Conservation (phyloP, 805 yeast genomes). For the Geotrichum ghanense region DNA sequence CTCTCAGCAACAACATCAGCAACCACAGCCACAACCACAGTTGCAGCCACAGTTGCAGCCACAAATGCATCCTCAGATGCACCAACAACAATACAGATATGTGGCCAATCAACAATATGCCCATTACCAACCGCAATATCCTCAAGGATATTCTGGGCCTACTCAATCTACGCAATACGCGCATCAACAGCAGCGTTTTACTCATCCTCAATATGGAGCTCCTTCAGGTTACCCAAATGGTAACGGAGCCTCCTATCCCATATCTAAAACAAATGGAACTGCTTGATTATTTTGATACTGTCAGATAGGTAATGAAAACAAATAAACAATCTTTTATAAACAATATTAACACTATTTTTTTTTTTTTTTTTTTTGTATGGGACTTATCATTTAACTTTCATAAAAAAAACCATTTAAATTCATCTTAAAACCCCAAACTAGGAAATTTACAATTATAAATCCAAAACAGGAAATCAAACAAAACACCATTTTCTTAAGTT, state of each 20-base stretch:
- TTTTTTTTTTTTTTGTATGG: too few relatives aligned
- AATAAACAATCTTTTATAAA: too few relatives aligned
- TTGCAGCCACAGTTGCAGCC: not conserved
- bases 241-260: not conserved
- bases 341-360: too few relatives aligned
- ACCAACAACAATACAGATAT: not conserved
- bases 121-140: not conserved
- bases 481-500: too few relatives aligned
- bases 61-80: not conserved
- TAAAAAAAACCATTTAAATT: too few relatives aligned
- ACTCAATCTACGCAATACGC: not conserved
- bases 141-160: not conserved
- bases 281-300: too few relatives aligned
- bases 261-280: too few relatives aligned
- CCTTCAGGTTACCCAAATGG: not conserved
- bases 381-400: too few relatives aligned
- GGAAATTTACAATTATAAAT: too few relatives aligned
- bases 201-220: not conserved
- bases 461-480: too few relatives aligned
- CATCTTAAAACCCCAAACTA: too few relatives aligned
- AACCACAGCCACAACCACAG: not conserved
- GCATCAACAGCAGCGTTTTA: not conserved
- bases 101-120: not conserved
- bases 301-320: too few relatives aligned
- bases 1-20: not conserved